phyloP scores from a whole-genome alignment of 2,329 filamentous ascomycete species.

The Fusarium concolor region DNA sequence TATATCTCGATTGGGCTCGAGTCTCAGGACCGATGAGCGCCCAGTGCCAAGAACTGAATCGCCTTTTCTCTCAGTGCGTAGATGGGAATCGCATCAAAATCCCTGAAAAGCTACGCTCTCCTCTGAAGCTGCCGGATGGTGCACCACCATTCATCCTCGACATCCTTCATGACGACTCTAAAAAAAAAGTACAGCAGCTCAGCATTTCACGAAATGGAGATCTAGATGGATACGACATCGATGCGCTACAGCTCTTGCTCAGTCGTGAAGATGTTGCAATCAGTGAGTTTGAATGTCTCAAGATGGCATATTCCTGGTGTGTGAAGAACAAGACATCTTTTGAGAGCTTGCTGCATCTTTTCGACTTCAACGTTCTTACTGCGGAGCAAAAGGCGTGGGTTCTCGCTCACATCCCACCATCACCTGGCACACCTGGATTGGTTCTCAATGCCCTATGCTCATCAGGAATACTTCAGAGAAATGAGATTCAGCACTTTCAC shows the following conservation, averaged over 20 bases:
- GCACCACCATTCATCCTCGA: slow-evolving; percentile 2
- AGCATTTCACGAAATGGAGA: no score
- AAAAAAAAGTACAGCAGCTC: not conserved
- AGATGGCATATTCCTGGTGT: not conserved
- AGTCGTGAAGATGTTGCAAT: not conserved
- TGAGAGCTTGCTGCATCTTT: not conserved
- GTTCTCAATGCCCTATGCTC: not conserved
- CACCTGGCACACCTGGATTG: accelerated
- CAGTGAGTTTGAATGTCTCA: not conserved
- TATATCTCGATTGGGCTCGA: slow-evolving; percentile 11
- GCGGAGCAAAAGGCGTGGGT: slow-evolving; percentile 1
- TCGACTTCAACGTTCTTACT: slow-evolving; percentile 1
- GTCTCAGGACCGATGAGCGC: not conserved
- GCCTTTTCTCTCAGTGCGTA: slow-evolving; percentile 12
- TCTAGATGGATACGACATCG: not conserved
- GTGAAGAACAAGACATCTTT: not conserved
- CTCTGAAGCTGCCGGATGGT: not conserved
- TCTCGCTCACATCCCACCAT: not conserved
- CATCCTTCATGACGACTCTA: not conserved
- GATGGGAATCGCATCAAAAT: slow-evolving; percentile 9
- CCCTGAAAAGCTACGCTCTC: not conserved
- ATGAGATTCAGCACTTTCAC: not conserved
- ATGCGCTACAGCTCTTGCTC: not conserved
- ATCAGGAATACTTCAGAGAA: not conserved
- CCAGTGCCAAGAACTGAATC: slow-evolving; percentile 9